phyloP scores from a whole-genome alignment of 2,329 filamentous ascomycete genomes.

The Botrytis sinoallii region DNA sequence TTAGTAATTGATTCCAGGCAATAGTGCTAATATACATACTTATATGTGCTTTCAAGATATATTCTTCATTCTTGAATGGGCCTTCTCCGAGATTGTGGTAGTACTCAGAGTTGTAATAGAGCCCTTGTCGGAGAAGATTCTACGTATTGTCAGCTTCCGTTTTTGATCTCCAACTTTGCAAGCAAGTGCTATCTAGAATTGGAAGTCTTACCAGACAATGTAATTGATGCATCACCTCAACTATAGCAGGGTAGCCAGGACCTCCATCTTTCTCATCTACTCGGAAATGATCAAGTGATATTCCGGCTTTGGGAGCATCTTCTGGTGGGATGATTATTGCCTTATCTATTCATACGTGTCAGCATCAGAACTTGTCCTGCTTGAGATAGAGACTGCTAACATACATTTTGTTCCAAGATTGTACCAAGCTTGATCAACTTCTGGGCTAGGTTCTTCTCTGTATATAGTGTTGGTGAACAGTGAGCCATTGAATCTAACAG shows the following conservation, averaged over 20 bases:
- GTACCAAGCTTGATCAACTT: constrained; percentile 7
- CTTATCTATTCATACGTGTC: not conserved
- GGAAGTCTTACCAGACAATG: constrained; percentile 13
- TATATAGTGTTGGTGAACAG: constrained; percentile 10
- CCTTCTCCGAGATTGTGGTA: constrained; percentile 45
- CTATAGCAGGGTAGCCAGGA: constrained; percentile 6
- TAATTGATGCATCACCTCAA: constrained; percentile 9
- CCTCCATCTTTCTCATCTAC: constrained; percentile 10
- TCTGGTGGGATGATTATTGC: constrained; percentile 12
- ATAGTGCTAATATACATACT: not conserved
- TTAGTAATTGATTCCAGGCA: not conserved
- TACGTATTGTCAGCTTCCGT: not conserved
- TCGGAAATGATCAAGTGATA: constrained; percentile 13
- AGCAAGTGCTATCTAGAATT: not conserved
- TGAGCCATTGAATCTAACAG: constrained; percentile 29
- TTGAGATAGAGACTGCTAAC: too few species aligned
- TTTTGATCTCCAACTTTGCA: not conserved
- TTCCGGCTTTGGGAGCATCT: not conserved
- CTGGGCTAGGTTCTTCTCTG: not conserved
- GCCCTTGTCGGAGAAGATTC: constrained; percentile 50
- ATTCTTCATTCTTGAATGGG: constrained; percentile 48
- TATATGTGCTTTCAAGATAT: constrained; percentile 49
- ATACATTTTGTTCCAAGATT: constrained; percentile 35
- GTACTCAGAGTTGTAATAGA: constrained; percentile 53
- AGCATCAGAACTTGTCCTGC: not conserved